Base-by-base conservation (phyloP, 1,139 yeast species). In the Geotrichum klebahnii region DNA sequence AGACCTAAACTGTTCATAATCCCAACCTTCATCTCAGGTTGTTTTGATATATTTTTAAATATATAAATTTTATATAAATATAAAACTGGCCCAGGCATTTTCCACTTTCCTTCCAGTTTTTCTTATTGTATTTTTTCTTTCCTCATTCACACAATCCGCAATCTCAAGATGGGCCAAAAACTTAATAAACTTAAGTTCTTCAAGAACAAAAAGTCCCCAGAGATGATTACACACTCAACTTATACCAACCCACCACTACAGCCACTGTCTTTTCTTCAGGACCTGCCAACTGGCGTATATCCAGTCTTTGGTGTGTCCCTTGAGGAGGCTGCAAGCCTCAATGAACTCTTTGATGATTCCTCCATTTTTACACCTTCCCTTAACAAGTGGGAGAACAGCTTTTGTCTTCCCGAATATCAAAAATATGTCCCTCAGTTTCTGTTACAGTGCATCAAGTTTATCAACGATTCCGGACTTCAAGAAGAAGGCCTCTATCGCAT, bases 401-500 rank as follows among this genome's bases (percentile, higher is more conserved):
- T 50, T 32, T 47, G 54, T 52, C 54, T 48, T 26, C 31, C 47
- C 3, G 57, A 53, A 19, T 54, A 55, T 38, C 58, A 57, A 17
- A 44, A 48, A 28, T 57, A 53, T 41, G 58, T 63, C n/a, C 66
- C 66, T 5, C 35, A 53, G 20, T 46, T 61, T 20, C 55, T 61
- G 20, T 37, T 58, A n/a, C 59, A 55, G 40, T 58, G 61, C 49
- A 46, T 61, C 23, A 53, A 55, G 22, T 60, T 53, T 44, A 52
- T 62, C 33, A 51, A 54, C 37, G 47, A 48, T 26, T 41, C 58
- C 38, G 95, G 95, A 0, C 61, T 86, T 20, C 81, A 81, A 57
- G 95, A 86, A 63, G 85, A 85, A 54, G 96, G 96, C 26, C 71
- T 87, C 26, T 87, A 87, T 65, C 76, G 96, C 67, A 81, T 85